Base-by-base conservation (phyloP, 306 rosid genomes). In the Cucurbita moschata region DNA sequence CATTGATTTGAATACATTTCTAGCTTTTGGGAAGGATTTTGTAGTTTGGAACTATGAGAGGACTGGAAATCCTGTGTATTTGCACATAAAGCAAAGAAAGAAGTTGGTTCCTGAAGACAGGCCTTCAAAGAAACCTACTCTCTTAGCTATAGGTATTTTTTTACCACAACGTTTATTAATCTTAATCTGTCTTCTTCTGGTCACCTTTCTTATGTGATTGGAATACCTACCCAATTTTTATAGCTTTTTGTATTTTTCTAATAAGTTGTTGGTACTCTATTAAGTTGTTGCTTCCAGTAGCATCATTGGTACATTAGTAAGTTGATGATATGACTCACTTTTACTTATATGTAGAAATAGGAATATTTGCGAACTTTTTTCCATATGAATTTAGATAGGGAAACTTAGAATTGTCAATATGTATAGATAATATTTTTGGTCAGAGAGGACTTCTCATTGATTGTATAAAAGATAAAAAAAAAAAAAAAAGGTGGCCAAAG, bases 71-170 rank as follows among this genome's bases (percentile, higher is more conserved):
- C 87, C 96, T 30, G 96, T 92, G 75, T 92, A 90, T 80, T 77
- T 90, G 85, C 96, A 92, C 77, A 73, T 92, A 59, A 92, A 85
- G 86, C 89, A 87, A 86, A 83, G 83, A 0, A 84, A 79, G 82
- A 89, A 83, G 77, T 30, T 83, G 80, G 87, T 76, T 78, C 88
- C 96, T 7, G 98, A 92, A 87, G 96, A 90, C 46, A 88, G 98
- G 79, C 98, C 98, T 77, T 79, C 54, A 19, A 92, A 90, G 85
- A 90, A 92, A 81, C 98, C 98, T 5, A 92, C 96, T 8, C 86
- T 85, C 18, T 76, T 92, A 85, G 96, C 93, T 73, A 87, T 92
- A 82, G 98, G 98, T 92, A 67, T 12, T 75, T 73, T 38, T 56
- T 38, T 56, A 39, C 43, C 8, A 37, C 47, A 38, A 30, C 61